These are phyloP conservation scores for Schizothecium vesticola DNA, from an alignment of 495 filamentous ascomycete genomes.

Conservation along the genomic window DNA sequence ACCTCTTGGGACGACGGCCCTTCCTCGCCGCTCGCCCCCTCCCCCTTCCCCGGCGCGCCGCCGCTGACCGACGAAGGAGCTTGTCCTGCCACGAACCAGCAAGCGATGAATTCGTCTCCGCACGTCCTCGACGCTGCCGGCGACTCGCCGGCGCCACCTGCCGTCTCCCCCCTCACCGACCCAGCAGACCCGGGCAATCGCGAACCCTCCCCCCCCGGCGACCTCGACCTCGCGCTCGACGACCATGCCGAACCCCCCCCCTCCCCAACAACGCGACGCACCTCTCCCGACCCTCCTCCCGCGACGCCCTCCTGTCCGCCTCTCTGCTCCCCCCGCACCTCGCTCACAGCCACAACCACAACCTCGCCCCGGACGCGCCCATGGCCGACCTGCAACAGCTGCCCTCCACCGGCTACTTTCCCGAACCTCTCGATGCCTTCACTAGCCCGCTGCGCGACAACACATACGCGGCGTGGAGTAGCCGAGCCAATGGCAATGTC, in stretches of 20 bases:
- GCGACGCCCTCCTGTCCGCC: background rate
- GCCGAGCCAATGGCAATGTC: too few relatives aligned
- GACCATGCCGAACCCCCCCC: background rate
- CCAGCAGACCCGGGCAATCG: constrained; percentile 24
- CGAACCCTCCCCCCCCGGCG: constrained; percentile 16
- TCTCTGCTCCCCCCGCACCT: too few relatives aligned
- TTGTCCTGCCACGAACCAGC: constrained; percentile 16
- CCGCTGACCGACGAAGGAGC: constrained; percentile 31
- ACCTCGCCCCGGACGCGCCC: background rate
- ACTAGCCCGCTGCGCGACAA: background rate
- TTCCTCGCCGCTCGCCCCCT: too few relatives aligned
- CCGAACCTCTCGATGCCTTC: background rate
- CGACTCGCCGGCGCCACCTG: constrained; percentile 30
- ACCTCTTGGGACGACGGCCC: too few relatives aligned
- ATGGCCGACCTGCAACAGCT: background rate
- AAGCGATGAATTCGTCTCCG: constrained; percentile 36
- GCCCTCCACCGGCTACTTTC: background rate
- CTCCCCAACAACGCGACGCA: background rate
- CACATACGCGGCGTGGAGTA: background rate
- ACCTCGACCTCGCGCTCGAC: background rate
- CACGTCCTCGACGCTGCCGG: constrained; percentile 19
- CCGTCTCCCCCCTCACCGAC: constrained; percentile 32
- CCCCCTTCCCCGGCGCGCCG: background rate
- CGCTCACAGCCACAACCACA: background rate
- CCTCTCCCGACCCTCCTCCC: background rate